Base-by-base conservation (phyloP, 2,329 filamentous ascomycete species). In the Triangularia verruculosa region DNA sequence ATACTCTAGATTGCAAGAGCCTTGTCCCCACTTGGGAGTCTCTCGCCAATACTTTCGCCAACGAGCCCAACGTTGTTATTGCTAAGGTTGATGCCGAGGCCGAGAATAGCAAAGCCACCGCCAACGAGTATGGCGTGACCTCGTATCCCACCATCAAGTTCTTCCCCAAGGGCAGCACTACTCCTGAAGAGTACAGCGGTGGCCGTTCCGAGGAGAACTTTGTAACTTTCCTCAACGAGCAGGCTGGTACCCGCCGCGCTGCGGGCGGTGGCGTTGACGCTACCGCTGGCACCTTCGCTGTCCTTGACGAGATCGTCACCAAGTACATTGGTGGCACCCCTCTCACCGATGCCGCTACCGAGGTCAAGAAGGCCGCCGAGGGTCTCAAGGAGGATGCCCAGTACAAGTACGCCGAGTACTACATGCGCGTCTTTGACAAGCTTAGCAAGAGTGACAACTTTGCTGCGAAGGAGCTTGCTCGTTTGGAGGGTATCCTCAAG, bases 71-170 rank as follows among this genome's bases (percentile, higher is more conserved):
- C 69, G 92, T 99, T 67, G 75, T 97, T 53, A 88, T 99, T 73
- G 95, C 93, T 77, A 98, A 99, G 83, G 90, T 99, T 66, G 94
- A 99, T 75, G 93, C 92, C 74, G 94, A 99, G 79, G 87, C 90
- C 28, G 88, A 91, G 71, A 92, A 92, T 78, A 87, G 89, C 77
- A 97, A 97, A 80, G 85, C 85, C 53, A 87, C 89, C 57, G 89
- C 93, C 59, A 78, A 86, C 74, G 87, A 89, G 59, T 89, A 95
- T 74, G 92, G 88, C 66, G 86, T 99, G 70, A 85, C 84, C 61
- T 92, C 90, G 34, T 99, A 96, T 84, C 95, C 95, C 57, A 99
- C 95, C 67, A 97, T 99, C 83, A 97, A 97, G 82, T 99, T 89
- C 86, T 99, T 97, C 86, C 86, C 92, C 70, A 90, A 90, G 76